A percentile compares a stretch with the other conserved stretches of the same genome.
These are phyloP conservation scores for Calonectria ilicicola DNA, from an alignment of 2,329 filamentous ascomycete genomes.

Conservation along the genomic window DNA sequence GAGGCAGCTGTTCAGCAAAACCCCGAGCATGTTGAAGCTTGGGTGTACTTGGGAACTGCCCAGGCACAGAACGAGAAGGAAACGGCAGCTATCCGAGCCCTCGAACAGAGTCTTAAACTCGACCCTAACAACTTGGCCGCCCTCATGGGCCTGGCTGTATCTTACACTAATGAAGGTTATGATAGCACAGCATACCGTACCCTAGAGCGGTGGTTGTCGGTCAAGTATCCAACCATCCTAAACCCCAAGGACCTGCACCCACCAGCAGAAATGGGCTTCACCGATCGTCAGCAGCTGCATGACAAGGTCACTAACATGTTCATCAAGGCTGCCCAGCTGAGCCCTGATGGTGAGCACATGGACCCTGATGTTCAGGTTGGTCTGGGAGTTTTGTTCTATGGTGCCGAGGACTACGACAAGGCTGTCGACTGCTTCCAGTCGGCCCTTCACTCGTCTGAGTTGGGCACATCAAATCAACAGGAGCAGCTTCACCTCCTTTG, in stretches of 20 bases:
- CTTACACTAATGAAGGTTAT: slow-evolving; percentile 98
- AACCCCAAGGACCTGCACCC: slow-evolving; percentile 78
- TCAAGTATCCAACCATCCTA: slow-evolving; percentile 90
- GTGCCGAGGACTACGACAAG: slow-evolving; percentile 97
- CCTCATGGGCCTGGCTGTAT: slow-evolving; percentile 94
- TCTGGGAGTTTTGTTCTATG: slow-evolving; percentile 96
- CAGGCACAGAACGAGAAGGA: slow-evolving; percentile 99
- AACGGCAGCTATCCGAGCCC: slow-evolving; percentile 90
- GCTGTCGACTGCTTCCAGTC: slow-evolving; percentile 98
- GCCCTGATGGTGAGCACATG: slow-evolving; percentile 93
- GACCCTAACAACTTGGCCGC: slow-evolving; percentile 89
- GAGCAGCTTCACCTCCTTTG: slow-evolving; percentile 93
- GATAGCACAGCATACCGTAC: slow-evolving; percentile 97
- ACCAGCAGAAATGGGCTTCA: slow-evolving; percentile 90
- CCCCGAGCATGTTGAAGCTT: slow-evolving; percentile 88
- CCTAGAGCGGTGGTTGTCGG: slow-evolving; percentile 95
- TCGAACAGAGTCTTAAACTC: slow-evolving; percentile 90
- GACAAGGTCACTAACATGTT: slow-evolving; percentile 91
- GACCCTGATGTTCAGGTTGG: slow-evolving; percentile 99
- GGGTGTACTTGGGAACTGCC: slow-evolving; percentile 90
- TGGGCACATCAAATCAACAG: slow-evolving; percentile 84
- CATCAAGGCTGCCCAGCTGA: slow-evolving; percentile 91
- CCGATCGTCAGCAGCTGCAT: slow-evolving; percentile 89
- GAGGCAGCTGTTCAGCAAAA: slow-evolving; percentile 95
- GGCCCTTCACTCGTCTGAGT: slow-evolving; percentile 86